Percentiles rank a stretch among this genome's conserved stretches.
These are phyloP conservation scores for Aspergillus olivimuriae DNA, from an alignment of 495 filamentous ascomycete genomes.

Conservation along the genomic window DNA sequence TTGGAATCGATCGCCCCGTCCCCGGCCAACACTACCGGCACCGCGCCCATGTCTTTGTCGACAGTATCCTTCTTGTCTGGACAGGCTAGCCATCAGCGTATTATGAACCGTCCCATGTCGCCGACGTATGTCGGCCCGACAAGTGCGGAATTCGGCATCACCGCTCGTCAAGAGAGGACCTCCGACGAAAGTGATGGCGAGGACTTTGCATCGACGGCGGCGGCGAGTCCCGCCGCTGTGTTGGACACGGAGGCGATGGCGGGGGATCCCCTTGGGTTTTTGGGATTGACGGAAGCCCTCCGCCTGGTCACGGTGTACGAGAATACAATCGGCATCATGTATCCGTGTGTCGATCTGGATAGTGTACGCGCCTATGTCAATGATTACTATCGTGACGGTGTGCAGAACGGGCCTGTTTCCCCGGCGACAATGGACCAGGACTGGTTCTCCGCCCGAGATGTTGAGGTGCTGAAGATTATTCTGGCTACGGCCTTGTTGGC, in stretches of 20 bases:
- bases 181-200: slow-evolving; percentile 16
- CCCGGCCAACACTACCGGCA: slow-evolving; percentile 2
- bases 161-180: slow-evolving; percentile 6
- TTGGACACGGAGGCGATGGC: slow-evolving; percentile 9
- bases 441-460: slow-evolving; percentile 59
- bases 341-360: slow-evolving; percentile 69
- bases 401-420: slow-evolving; percentile 48
- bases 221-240: slow-evolving; percentile 15
- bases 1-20: slow-evolving; percentile 23
- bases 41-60: slow-evolving; percentile 3
- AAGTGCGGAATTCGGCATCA: slow-evolving; percentile 37
- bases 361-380: slow-evolving; percentile 40
- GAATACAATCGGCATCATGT: slow-evolving; percentile 78
- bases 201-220: slow-evolving; percentile 15
- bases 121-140: slow-evolving; percentile 37
- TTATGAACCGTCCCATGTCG: slow-evolving; percentile 31
- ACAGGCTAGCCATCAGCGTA: slow-evolving; percentile 22
- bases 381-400: slow-evolving; percentile 50
- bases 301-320: slow-evolving; percentile 66
- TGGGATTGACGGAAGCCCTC: slow-evolving; percentile 54
- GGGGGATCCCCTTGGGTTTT: slow-evolving; percentile 15
- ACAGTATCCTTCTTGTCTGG: slow-evolving; percentile 7
- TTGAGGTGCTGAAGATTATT: slow-evolving; percentile 69
- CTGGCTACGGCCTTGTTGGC: slow-evolving; percentile 64
- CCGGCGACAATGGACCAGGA: slow-evolving; percentile 39